A percentile compares a stretch with the other conserved stretches of the same genome.
These are phyloP conservation scores for Suillus discolor DNA, from an alignment of 768 basidiomycete genomes.

Conservation along the genomic window DNA sequence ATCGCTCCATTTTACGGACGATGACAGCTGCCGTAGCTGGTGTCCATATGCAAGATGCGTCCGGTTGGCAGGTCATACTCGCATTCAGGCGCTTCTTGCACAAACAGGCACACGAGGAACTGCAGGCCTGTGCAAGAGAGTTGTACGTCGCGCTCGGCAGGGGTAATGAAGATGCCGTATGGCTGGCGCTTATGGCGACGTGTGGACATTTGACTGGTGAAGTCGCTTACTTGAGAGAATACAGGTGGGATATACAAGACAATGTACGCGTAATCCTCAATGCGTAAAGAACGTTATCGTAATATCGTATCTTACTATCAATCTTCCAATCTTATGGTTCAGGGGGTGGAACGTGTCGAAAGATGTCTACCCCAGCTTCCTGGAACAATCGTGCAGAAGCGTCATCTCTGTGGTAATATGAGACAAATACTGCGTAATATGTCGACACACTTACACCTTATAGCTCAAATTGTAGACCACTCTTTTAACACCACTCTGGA, in stretches of 20 bases:
- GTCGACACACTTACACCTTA: constrained; percentile 71
- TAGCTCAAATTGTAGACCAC: constrained; percentile 96
- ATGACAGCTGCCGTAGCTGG: constrained; percentile 66
- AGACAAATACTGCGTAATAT: constrained; percentile 2
- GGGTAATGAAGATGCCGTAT: constrained; percentile 80
- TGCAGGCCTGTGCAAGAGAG: constrained; percentile 65
- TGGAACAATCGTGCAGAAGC: constrained; percentile 77
- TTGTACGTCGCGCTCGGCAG: constrained; percentile 63
- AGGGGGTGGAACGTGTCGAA: constrained; percentile 61
- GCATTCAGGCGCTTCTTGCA: constrained; percentile 79
- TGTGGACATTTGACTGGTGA: constrained; percentile 41
- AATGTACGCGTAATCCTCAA: constrained; percentile 37
- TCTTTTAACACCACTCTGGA: constrained; percentile 88
- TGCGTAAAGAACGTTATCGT: constrained; percentile 23
- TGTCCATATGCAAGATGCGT: constrained; percentile 70
- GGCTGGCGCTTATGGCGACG: constrained; percentile 72
- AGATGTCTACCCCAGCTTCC: constrained; percentile 80
- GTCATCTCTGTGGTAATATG: constrained; percentile 61
- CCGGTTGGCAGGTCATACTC: constrained; percentile 82
- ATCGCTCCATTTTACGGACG: constrained; percentile 74
- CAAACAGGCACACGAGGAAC: constrained; percentile 64
- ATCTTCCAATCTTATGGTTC: constrained; percentile 16
- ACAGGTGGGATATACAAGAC: constrained; percentile 62
- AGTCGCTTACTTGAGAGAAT: constrained; percentile 52
- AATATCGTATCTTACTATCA: constrained; percentile 4